These are phyloP conservation scores for Raffaelea ambrosiae DNA, from an alignment of 2,329 filamentous ascomycete species.

Conservation along the genomic window DNA sequence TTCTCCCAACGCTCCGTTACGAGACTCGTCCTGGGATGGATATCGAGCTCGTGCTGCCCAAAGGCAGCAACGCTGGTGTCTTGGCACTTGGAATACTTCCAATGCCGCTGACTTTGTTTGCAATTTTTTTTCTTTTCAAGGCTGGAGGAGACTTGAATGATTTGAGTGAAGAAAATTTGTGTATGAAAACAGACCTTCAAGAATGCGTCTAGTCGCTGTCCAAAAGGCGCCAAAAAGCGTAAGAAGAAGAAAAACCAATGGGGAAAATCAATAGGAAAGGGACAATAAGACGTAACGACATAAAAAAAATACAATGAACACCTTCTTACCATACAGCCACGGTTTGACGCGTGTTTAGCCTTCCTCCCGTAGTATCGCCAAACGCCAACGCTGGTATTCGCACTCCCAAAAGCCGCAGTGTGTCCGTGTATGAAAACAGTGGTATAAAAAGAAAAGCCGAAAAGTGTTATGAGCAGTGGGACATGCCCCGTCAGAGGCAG, in stretches of 20 bases:
- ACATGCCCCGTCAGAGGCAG: too few relatives aligned
- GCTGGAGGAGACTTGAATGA: too few relatives aligned
- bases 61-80: conserved; percentile 64
- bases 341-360: background rate
- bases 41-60: conserved; percentile 62
- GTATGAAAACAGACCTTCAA: too few relatives aligned
- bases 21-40: conserved; percentile 57
- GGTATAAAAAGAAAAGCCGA: background rate
- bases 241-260: conserved; percentile 1
- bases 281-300: background rate
- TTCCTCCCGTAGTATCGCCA: background rate
- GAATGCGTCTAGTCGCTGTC: too few relatives aligned
- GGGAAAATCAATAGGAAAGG: background rate
- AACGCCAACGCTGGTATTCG: conserved; percentile 2
- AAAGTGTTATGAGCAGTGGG: too few relatives aligned
- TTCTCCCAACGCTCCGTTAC: conserved; percentile 82
- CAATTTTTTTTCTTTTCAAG: background rate
- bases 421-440: background rate
- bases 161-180: too few relatives aligned
- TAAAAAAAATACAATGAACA: conserved; percentile 2
- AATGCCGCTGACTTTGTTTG: background rate
- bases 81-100: too few relatives aligned
- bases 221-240: background rate
- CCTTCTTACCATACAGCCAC: background rate
- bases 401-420: background rate